Evolutionary conservation across 2,329 filamentous ascomycete genomes (phyloP).

Genomic region (Diaporthe vaccinii): DNA sequence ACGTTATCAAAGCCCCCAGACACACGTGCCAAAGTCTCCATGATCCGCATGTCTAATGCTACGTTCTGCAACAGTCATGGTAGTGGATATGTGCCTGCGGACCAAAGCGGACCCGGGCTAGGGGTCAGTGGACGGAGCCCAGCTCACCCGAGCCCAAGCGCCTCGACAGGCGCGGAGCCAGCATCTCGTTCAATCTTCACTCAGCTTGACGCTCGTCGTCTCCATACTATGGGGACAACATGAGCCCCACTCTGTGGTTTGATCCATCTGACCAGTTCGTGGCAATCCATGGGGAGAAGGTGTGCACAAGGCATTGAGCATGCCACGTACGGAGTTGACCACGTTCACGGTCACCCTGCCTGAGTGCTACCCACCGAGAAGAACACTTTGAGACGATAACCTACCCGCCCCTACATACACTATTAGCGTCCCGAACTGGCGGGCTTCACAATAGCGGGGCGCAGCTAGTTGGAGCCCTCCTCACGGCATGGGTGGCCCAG

Average conservation of each 20-base stretch:
- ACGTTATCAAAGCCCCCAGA: not conserved
- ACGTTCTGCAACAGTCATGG: not conserved
- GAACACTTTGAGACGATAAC: not conserved
- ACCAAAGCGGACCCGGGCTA: not conserved
- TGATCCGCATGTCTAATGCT: not conserved
- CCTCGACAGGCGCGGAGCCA: not conserved
- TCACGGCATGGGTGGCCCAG: not conserved
- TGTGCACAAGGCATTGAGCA: not conserved
- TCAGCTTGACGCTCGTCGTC: not conserved
- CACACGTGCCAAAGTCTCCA: too few species aligned
- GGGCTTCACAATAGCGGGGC: not conserved
- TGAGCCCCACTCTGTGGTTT: not conserved
- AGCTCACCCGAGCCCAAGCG: constrained; percentile 5
- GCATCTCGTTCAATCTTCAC: not conserved
- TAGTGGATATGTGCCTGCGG: not conserved
- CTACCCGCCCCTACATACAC: not conserved
- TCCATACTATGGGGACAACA: not conserved
- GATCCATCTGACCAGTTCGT: not conserved
- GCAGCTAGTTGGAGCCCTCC: not conserved
- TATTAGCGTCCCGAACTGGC: not conserved
- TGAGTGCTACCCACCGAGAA: not conserved
- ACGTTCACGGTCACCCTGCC: not conserved
- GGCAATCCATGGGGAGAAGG: not conserved
- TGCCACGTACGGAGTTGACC: not conserved
- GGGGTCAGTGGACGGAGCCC: constrained; percentile 1